A percentile compares a stretch with the other conserved stretches of the same genome.
Evolutionary conservation across 768 basidiomycete species (phyloP).

Genomic region (Collybia sp.): DNA sequence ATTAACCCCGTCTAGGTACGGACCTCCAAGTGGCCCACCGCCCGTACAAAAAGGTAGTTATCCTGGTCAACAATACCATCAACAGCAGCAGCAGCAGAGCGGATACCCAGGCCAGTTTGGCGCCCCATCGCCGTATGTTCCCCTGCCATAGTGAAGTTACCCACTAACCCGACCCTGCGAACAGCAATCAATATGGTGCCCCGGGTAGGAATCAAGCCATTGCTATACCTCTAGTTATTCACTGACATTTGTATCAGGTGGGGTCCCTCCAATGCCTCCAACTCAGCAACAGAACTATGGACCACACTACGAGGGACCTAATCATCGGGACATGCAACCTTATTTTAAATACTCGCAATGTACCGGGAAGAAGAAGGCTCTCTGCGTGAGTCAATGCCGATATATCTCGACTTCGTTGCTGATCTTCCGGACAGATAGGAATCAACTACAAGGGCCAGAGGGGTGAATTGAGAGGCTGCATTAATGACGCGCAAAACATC

Average conservation of each 20-base stretch:
- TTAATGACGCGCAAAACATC: slow-evolving; percentile 88
- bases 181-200: slow-evolving; percentile 15
- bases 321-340: slow-evolving; percentile 45
- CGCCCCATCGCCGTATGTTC: slow-evolving; percentile 8
- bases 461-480: slow-evolving; percentile 76
- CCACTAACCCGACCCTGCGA: not conserved
- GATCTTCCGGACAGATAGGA: slow-evolving; percentile 55
- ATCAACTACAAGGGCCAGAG: slow-evolving; percentile 78
- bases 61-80: slow-evolving; percentile 40
- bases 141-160: too few species aligned
- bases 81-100: slow-evolving; percentile 19
- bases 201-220: slow-evolving; percentile 12
- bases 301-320: slow-evolving; percentile 44
- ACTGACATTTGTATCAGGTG: slow-evolving; percentile 11
- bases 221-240: not conserved
- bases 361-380: slow-evolving; percentile 81
- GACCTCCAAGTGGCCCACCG: slow-evolving; percentile 21
- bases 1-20: slow-evolving; percentile 8
- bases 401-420: not conserved
- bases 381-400: slow-evolving; percentile 56
- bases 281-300: slow-evolving; percentile 57
- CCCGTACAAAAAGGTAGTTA: slow-evolving; percentile 26
- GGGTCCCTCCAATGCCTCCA: slow-evolving; percentile 52
- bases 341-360: slow-evolving; percentile 90
- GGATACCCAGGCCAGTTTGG: slow-evolving; percentile 24